These are phyloP conservation scores for Mortierella sp. DNA, from an alignment of 371 early-diverging fungal species.

Conservation along the genomic window DNA sequence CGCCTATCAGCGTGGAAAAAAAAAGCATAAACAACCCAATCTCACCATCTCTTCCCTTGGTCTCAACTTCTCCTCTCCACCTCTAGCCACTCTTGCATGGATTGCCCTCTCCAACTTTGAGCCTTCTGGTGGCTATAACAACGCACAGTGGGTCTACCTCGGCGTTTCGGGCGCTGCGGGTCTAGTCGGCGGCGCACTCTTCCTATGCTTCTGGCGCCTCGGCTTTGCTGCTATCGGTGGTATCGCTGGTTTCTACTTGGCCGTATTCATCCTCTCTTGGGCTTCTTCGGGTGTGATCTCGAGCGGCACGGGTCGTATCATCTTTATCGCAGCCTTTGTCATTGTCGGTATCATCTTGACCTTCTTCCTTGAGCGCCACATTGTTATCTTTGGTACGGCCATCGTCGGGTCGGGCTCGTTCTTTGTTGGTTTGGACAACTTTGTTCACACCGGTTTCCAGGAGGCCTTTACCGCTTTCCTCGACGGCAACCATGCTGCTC, in stretches of 20 bases:
- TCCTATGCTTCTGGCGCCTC: slow-evolving; percentile 67
- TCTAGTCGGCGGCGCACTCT: slow-evolving; percentile 60
- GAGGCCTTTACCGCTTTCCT: slow-evolving; percentile 38
- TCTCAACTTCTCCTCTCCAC: neutral
- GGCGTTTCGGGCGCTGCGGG: slow-evolving; percentile 65
- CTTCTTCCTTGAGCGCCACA: slow-evolving; percentile 61
- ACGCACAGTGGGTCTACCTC: slow-evolving; percentile 61
- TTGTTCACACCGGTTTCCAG: slow-evolving; percentile 62
- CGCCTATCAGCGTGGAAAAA: too few species aligned
- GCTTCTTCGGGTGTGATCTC: slow-evolving; percentile 57
- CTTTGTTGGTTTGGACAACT: slow-evolving; percentile 66
- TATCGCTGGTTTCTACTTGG: slow-evolving; percentile 64
- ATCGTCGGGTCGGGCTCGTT: slow-evolving; percentile 67
- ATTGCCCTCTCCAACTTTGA: slow-evolving; percentile 63
- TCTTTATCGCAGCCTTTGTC: slow-evolving; percentile 60
- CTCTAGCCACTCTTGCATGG: slow-evolving; percentile 58
- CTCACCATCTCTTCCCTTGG: slow-evolving; percentile 3
- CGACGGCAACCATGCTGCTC: slow-evolving; percentile 32
- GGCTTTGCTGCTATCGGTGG: slow-evolving; percentile 70
- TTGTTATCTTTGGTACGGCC: slow-evolving; percentile 64
- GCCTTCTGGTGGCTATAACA: slow-evolving; percentile 57
- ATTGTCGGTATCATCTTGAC: slow-evolving; percentile 61
- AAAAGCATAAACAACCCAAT: too few species aligned
- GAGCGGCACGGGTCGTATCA: slow-evolving; percentile 54
- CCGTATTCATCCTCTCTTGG: slow-evolving; percentile 69